Percentiles rank a stretch among this genome's conserved stretches.
Evolutionary conservation across 805 yeast species (phyloP).

Genomic region (Blastobotrys attinorum): DNA sequence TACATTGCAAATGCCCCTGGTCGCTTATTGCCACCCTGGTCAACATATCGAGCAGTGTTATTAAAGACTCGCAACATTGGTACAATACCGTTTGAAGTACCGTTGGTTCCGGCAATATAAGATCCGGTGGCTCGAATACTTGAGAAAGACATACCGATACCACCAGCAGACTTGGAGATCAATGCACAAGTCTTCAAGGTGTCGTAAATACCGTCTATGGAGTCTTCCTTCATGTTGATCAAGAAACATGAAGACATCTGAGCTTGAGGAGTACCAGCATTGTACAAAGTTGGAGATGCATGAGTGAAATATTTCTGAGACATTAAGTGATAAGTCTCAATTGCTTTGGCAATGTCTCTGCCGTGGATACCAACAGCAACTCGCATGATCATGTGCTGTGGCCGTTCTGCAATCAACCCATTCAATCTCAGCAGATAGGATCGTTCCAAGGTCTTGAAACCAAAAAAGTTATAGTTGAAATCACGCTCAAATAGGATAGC

Average conservation of each 20-base stretch:
- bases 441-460: constrained; percentile 84
- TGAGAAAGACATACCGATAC: constrained; percentile 84
- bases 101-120: constrained; percentile 85
- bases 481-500: constrained; percentile 76
- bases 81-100: constrained; percentile 83
- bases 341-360: constrained; percentile 49
- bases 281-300: constrained; percentile 91
- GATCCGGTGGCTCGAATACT: constrained; percentile 84
- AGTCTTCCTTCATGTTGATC: constrained; percentile 86
- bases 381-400: constrained; percentile 84
- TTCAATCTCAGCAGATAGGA: constrained; percentile 66
- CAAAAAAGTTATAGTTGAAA: constrained; percentile 72
- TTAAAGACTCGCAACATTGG: constrained; percentile 97
- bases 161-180: constrained; percentile 93
- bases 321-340: constrained; percentile 85
- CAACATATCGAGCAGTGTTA: constrained; percentile 94
- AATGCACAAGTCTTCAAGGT: constrained; percentile 83
- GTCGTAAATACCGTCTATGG: constrained; percentile 90
- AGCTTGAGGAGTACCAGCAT: constrained; percentile 82
- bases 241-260: constrained; percentile 89
- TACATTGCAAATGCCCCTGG: constrained; percentile 97
- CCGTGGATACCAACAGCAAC: constrained; percentile 90
- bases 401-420: constrained; percentile 75
- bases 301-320: constrained; percentile 82
- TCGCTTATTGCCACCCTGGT: constrained; percentile 96